phyloP scores from a whole-genome alignment of 768 basidiomycete species.

The Lentinus tigrinus region DNA sequence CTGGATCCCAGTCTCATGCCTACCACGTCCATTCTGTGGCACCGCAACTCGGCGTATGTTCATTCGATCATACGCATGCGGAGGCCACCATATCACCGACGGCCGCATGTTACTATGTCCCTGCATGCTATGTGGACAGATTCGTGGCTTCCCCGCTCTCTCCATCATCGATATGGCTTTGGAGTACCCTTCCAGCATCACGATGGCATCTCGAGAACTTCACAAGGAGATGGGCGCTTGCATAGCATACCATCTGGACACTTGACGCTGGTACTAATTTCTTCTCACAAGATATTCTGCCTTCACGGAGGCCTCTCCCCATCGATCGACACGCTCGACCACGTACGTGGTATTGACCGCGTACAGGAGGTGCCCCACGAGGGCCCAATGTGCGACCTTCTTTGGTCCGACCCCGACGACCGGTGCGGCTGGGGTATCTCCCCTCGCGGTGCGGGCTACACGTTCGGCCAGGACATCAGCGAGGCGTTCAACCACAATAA shows the following conservation, averaged over 20 bases:
- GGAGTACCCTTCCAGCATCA: background rate
- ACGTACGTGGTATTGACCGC: slow-evolving; percentile 97
- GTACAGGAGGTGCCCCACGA: slow-evolving; percentile 99
- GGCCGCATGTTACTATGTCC: background rate
- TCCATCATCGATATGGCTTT: background rate
- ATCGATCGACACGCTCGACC: slow-evolving; percentile 99
- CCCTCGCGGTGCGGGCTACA: slow-evolving; percentile 97
- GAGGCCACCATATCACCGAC: too few species aligned
- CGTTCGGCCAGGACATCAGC: slow-evolving; percentile 98
- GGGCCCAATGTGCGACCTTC: slow-evolving; percentile 98
- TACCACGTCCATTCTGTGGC: background rate
- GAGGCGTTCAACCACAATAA: slow-evolving; percentile 99
- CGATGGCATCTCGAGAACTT: background rate
- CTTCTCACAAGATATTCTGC: slow-evolving; percentile 85
- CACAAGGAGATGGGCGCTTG: slow-evolving; percentile 4
- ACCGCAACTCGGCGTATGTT: background rate
- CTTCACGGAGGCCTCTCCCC: slow-evolving; percentile 97
- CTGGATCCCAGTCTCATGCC: background rate
- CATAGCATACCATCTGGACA: background rate
- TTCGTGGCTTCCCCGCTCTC: background rate
- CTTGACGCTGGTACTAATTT: background rate
- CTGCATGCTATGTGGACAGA: background rate
- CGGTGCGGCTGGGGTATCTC: slow-evolving; percentile 99
- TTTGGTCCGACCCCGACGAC: slow-evolving; percentile 99
- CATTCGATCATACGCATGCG: background rate